Evolutionary conservation across 495 filamentous ascomycete species (phyloP), one percentile per base, ranked within the genome.

Genomic region (Aspergillus biplanus): DNA sequence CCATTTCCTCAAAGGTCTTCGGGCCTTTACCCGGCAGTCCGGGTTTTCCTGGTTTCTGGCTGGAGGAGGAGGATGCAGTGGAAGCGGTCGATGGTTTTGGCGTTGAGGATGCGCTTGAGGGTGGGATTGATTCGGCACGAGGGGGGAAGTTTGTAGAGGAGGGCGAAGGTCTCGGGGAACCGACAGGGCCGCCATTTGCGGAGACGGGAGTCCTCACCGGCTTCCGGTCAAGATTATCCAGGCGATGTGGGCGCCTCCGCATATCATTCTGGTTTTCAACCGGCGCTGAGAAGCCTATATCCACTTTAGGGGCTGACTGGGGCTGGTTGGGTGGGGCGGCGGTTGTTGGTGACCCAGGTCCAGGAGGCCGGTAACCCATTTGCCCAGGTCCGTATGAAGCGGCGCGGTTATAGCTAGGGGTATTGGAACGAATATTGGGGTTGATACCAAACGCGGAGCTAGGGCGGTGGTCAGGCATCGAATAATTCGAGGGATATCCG

Each of bases 1-100:
- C 94, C 95, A 99, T 99, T 71, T 94, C 93, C 70, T 97, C 94
- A 72, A 99, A 99, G 4, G 95, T 99, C 73, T 96, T 92, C 5
- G 95, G 95, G 9, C 96, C 95, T 72, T 92, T 90, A 52, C 88
- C 86, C 18, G 87, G 84, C 32, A 82, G 83, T 57, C 81, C 83
- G 44, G 69, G 44, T 62, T 74, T 75, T 7, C 70, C 67, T 18
- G 79, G 76, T 21, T 71, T 75, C 63, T 71, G 74, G 33, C 62
- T 59, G 9, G 73, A 59, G 21, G 67, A 61, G 50, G 65, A 64
- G 7, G 73, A 65, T 34, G 73, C 58, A 8, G 74, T 55, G 67
- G 65, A 35, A 35, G 52, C 33, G 11, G 52, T 44, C 16, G 70
- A 48, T 33, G 72, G 69, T 61, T 77, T 68, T 34, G 75, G 67